A percentile compares a stretch with the other conserved stretches of the same genome.
phyloP scores from a whole-genome alignment of 768 basidiomycete genomes.

The Candolleomyces eurysporus region DNA sequence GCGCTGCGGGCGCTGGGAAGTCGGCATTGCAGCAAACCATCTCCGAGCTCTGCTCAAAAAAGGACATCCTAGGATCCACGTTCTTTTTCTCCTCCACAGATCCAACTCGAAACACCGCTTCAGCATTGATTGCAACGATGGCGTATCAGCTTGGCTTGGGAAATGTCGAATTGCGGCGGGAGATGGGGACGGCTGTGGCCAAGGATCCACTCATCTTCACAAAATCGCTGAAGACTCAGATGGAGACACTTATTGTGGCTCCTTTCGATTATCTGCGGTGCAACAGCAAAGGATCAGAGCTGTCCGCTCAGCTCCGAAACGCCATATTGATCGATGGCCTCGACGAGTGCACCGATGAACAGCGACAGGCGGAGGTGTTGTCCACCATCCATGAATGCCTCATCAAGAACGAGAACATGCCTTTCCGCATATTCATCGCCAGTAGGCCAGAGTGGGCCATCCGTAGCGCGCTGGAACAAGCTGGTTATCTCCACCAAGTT shows the following conservation, averaged over 20 bases:
- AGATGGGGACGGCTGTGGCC: not conserved
- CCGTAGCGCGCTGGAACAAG: not conserved
- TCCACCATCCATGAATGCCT: constrained; percentile 5
- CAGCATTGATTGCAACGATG: constrained; percentile 10
- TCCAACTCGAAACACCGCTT: constrained; percentile 3
- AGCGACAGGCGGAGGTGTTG: constrained; percentile 9
- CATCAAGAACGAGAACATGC: not conserved
- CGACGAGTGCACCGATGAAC: constrained; percentile 14
- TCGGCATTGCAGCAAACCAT: constrained; percentile 10
- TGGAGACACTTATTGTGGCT: constrained; percentile 4
- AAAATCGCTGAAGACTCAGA: constrained; percentile 4
- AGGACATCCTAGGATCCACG: constrained; percentile 3
- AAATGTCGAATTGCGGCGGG: not conserved
- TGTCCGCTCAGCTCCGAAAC: not conserved
- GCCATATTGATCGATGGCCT: constrained; percentile 10
- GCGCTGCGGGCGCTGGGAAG: constrained; percentile 1
- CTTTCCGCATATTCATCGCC: constrained; percentile 13
- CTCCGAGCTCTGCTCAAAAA: constrained; percentile 2
- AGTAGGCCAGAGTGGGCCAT: constrained; percentile 14
- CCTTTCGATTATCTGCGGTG: not conserved
- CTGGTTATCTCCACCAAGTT: not conserved
- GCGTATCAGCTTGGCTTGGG: constrained; percentile 8
- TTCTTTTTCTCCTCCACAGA: constrained; percentile 12
- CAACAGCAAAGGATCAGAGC: no score
- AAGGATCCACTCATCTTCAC: not conserved